Conservation (phyloP, 2,329 filamentous ascomycete species). For the Pseudonectria foliicola region DNA sequence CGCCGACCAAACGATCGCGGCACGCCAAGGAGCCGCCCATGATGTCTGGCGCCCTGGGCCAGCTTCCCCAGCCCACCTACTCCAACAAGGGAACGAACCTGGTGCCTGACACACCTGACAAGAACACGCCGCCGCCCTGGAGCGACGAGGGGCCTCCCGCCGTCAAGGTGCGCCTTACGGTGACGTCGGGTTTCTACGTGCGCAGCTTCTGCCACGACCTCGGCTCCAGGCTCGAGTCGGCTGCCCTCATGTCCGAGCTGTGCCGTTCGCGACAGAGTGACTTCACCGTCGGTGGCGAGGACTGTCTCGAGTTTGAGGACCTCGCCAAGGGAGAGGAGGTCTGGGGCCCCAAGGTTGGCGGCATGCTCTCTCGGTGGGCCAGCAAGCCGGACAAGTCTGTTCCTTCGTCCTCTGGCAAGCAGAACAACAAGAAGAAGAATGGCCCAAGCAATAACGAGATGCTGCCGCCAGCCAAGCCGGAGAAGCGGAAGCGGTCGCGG, state of each 20-base stretch:
- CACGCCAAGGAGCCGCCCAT: slow-evolving; percentile 31
- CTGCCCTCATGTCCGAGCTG: slow-evolving; percentile 80
- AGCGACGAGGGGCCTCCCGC: slow-evolving; percentile 63
- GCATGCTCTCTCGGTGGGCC: slow-evolving; percentile 40
- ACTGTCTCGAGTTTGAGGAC: slow-evolving; percentile 73
- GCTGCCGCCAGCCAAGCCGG: slow-evolving; percentile 7
- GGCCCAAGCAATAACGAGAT: slow-evolving; percentile 3
- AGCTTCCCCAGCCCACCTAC: slow-evolving; percentile 38
- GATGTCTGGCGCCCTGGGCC: slow-evolving; percentile 52
- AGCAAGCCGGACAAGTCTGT: slow-evolving; percentile 20
- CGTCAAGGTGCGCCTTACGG: slow-evolving; percentile 78
- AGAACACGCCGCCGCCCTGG: slow-evolving; percentile 48
- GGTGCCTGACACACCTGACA: slow-evolving; percentile 40
- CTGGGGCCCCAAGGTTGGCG: slow-evolving; percentile 68
- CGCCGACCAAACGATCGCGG: slow-evolving; percentile 29
- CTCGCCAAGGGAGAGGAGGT: slow-evolving; percentile 67
- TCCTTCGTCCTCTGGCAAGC: slow-evolving; percentile 5
- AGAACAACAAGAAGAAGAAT: slow-evolving; percentile 6
- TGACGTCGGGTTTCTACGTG: slow-evolving; percentile 95
- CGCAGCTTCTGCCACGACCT: slow-evolving; percentile 90
- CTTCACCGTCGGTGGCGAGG: slow-evolving; percentile 62
- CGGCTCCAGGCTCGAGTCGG: slow-evolving; percentile 71
- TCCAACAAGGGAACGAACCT: slow-evolving; percentile 43
- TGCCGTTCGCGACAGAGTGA: slow-evolving; percentile 74
- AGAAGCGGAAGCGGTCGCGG: slow-evolving; percentile 27